Evolutionary conservation across 768 basidiomycete genomes (phyloP).

Genomic region (Auriscalpium orientale): DNA sequence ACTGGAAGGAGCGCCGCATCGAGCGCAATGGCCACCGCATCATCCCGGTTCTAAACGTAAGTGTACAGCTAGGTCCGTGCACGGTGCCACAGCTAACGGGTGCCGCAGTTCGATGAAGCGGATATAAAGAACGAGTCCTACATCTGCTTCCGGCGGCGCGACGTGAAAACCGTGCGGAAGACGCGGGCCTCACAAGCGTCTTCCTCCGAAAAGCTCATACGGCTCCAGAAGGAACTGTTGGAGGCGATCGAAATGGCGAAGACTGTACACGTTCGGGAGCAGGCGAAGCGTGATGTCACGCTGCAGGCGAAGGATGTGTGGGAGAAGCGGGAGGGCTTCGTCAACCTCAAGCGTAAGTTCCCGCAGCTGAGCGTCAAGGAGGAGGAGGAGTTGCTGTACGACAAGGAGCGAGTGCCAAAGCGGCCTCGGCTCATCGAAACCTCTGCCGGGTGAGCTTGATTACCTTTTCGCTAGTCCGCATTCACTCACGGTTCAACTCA

Average conservation of each 20-base stretch:
- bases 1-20: constrained; percentile 83
- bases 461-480: too few relatives aligned
- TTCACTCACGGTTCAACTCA: constrained; percentile 6
- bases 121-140: constrained; percentile 90
- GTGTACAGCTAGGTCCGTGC: constrained; percentile 19
- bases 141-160: constrained; percentile 93
- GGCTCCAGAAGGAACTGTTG: constrained; percentile 69
- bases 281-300: constrained; percentile 59
- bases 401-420: constrained; percentile 62
- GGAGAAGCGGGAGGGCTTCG: constrained; percentile 68
- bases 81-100: not conserved
- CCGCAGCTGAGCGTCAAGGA: constrained; percentile 55
- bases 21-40: constrained; percentile 78
- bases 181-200: constrained; percentile 87
- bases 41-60: constrained; percentile 81
- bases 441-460: constrained; percentile 4
- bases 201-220: constrained; percentile 81
- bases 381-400: constrained; percentile 57
- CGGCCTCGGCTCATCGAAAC: constrained; percentile 36
- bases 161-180: constrained; percentile 90
- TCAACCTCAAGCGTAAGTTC: constrained; percentile 74
- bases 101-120: constrained; percentile 71
- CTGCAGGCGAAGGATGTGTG: constrained; percentile 59
- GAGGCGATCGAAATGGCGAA: constrained; percentile 68
- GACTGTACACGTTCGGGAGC: constrained; percentile 64